phyloP scores from a whole-genome alignment of 768 basidiomycete species.

The Dioszegia hungarica region DNA sequence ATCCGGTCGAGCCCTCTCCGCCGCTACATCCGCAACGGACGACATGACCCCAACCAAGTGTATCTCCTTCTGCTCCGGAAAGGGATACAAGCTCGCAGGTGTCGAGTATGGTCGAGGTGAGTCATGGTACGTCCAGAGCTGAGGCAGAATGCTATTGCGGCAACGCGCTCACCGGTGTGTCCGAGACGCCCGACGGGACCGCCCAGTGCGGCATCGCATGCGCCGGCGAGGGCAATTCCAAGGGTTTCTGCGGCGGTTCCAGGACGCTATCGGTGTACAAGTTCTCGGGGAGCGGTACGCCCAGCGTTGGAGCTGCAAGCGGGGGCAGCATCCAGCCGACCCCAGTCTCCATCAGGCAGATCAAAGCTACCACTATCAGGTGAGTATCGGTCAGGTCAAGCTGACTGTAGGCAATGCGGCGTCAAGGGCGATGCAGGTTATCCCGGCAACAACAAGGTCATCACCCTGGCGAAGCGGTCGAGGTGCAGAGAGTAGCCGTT shows the following conservation, averaged over 20 bases:
- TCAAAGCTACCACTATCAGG: constrained; percentile 2
- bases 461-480: not conserved
- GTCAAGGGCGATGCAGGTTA: constrained; percentile 6
- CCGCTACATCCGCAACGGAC: not conserved
- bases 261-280: constrained; percentile 22
- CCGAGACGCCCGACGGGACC: not conserved
- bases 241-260: constrained; percentile 21
- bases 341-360: not conserved
- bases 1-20: constrained; percentile 3
- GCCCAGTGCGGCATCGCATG: constrained; percentile 11
- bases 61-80: constrained; percentile 20
- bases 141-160: constrained; percentile 32
- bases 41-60: constrained; percentile 32
- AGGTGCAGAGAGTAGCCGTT: not conserved
- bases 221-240: constrained; percentile 9
- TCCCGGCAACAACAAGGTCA: not conserved
- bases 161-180: constrained; percentile 18
- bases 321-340: not conserved
- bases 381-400: not conserved
- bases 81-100: constrained; percentile 29
- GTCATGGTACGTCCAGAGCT: not conserved
- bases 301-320: not conserved
- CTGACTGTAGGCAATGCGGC: not conserved
- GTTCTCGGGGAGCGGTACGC: not conserved
- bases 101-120: constrained; percentile 11